Evolutionary conservation across 371 early-diverging fungal genomes (phyloP), one percentile per base, ranked within the genome.

Genomic region (Rhizopus stolonifer): DNA sequence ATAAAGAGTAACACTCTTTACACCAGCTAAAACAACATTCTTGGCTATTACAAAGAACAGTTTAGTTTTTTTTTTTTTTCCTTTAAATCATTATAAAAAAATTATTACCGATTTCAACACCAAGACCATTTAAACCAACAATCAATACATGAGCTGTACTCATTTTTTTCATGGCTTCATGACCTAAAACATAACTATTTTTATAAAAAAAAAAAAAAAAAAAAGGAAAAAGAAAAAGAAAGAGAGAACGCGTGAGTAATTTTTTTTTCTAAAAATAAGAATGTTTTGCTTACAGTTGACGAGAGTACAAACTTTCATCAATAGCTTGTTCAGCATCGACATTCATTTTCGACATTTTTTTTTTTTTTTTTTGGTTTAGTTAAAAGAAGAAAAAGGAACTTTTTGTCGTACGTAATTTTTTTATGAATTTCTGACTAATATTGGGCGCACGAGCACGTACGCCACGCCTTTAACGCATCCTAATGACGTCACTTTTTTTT

Each of bases 161-260:
- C 99, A 99, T 99, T 76, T 94, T 95, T 64, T 91, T 84, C 99
- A 99, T 99, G 55, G 99, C 99, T 54, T 99, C 99, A 69, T 94
- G 95, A 23, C 99, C 99, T 53, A 99, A 87, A 15, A 99, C 99
- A 67, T 97, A 98, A 49, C 98, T 98, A 51, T 45, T 29, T 29
- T 6, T n/a, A 36, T 11, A 36, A 36, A n/a, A 14, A 36, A n/a
- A 36, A 14, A 4, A n/a, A 14, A 36, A 14, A 36, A 14, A 11
- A 36, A 36, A 36, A 36, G 5, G 36, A 5, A 14, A n/a, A n/a
- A n/a, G n/a, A 36, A 36, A n/a, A 36, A 4, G 5, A 36, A 36
- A 29, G 10, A 47, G 34, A 25, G 24, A 24, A 57, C 46, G 49
- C 43, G 53, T 45, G 15, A 33, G n/a, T 23, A 8, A 23, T 18